Evolutionary conservation across 2,329 filamentous ascomycete species (phyloP).

Genomic region (Aspergillus aculeatus): DNA sequence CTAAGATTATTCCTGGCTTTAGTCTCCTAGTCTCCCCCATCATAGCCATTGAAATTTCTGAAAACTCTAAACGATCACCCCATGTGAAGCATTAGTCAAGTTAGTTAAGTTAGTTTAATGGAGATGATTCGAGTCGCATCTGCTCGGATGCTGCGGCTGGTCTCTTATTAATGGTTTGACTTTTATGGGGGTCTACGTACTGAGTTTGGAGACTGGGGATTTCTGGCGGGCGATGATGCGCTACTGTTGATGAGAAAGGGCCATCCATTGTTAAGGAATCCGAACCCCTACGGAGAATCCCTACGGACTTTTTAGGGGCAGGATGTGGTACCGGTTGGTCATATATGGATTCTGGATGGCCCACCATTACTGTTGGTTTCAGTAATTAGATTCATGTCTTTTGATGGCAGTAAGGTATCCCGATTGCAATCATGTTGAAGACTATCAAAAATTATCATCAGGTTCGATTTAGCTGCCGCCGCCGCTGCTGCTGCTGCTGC

Average conservation of each 20-base stretch:
- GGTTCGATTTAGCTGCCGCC: too few relatives aligned
- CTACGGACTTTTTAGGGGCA: not conserved
- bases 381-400: too few relatives aligned
- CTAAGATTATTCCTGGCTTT: not conserved
- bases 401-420: too few relatives aligned
- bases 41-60: not conserved
- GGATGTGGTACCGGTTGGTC: not conserved
- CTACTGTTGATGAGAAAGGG: not conserved
- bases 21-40: not conserved
- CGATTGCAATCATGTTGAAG: too few relatives aligned
- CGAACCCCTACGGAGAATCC: not conserved
- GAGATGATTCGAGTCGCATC: not conserved
- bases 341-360: too few relatives aligned
- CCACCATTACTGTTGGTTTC: not conserved
- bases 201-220: not conserved
- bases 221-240: not conserved
- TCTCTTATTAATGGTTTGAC: not conserved
- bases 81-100: constrained; percentile 1
- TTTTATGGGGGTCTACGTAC: not conserved
- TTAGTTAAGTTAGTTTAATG: not conserved
- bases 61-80: constrained; percentile 8
- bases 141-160: constrained; percentile 4
- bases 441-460: too few relatives aligned
- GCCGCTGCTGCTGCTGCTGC: too few relatives aligned
- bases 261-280: not conserved